These are phyloP conservation scores for Prunus padus DNA, from an alignment of 306 rosid species.

Conservation along the genomic window DNA sequence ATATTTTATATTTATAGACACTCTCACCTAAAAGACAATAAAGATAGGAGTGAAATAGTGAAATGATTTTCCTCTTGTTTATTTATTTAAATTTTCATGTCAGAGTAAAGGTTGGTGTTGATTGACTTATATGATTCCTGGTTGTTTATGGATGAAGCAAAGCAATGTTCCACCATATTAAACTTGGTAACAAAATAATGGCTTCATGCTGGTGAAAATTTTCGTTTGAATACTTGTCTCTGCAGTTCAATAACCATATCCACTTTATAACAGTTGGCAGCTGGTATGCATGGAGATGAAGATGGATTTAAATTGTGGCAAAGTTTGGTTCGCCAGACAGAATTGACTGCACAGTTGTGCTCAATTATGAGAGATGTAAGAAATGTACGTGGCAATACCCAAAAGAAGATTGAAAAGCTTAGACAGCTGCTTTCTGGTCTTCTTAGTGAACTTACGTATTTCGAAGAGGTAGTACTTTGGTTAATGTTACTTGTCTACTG, in stretches of 20 bases:
- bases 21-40: neutral
- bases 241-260: conserved; percentile 24
- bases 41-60: neutral
- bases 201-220: conserved; percentile 16
- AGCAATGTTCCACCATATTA: conserved; percentile 4
- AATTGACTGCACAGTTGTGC: conserved; percentile 90
- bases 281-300: conserved; percentile 71
- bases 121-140: neutral
- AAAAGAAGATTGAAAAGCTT: conserved; percentile 96
- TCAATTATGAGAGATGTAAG: conserved; percentile 88
- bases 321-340: conserved; percentile 94
- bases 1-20: neutral
- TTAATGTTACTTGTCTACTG: conserved; percentile 8
- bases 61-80: neutral
- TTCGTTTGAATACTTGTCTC: conserved; percentile 22
- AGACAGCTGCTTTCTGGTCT: conserved; percentile 94
- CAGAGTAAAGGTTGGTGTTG: neutral
- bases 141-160: neutral
- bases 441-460: conserved; percentile 89
- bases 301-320: conserved; percentile 94
- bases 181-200: conserved; percentile 21
- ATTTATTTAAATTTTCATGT: neutral
- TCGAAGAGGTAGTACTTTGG: conserved; percentile 77
- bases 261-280: conserved; percentile 50
- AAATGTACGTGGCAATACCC: conserved; percentile 90